phyloP scores from a whole-genome alignment of 176 grass and related monocot species.

The Hsuehochloa calcarea region DNA sequence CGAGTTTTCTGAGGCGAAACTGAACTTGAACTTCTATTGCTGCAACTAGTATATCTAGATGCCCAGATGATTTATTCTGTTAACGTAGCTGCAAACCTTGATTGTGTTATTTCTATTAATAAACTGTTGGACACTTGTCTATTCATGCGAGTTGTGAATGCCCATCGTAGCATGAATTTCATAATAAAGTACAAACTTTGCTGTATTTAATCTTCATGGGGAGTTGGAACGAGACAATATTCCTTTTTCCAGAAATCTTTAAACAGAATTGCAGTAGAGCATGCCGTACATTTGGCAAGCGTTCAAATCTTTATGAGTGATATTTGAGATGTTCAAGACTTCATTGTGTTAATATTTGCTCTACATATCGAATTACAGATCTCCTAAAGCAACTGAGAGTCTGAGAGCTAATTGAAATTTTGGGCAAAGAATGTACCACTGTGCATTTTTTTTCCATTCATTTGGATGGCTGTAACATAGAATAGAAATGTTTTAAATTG shows the following conservation, averaged over 20 bases:
- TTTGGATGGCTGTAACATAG: not conserved
- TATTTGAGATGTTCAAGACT: not conserved
- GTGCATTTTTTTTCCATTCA: not conserved
- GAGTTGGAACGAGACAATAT: not conserved
- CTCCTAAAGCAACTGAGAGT: not conserved
- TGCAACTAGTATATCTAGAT: not conserved
- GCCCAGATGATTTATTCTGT: not conserved
- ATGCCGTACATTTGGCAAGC: not conserved
- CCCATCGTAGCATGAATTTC: not conserved
- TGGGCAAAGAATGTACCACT: not conserved
- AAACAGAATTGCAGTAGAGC: not conserved
- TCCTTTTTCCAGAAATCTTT: not conserved
- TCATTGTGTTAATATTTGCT: not conserved
- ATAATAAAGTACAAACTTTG: not conserved
- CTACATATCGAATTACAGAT: not conserved
- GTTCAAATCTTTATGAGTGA: not conserved
- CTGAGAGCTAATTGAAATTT: slow-evolving; percentile 3
- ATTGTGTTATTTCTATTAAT: not conserved
- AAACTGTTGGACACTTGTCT: not conserved
- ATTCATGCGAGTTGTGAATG: slow-evolving; percentile 17
- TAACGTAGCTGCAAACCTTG: slow-evolving; percentile 18
- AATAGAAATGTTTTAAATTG: not conserved
- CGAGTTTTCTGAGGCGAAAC: not conserved
- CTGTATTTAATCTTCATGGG: not conserved
- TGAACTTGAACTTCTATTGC: not conserved